Evolutionary conservation across 2,329 filamentous ascomycete genomes (phyloP), one percentile per base, ranked within the genome.

Genomic region (Sclerotinia nivalis): DNA sequence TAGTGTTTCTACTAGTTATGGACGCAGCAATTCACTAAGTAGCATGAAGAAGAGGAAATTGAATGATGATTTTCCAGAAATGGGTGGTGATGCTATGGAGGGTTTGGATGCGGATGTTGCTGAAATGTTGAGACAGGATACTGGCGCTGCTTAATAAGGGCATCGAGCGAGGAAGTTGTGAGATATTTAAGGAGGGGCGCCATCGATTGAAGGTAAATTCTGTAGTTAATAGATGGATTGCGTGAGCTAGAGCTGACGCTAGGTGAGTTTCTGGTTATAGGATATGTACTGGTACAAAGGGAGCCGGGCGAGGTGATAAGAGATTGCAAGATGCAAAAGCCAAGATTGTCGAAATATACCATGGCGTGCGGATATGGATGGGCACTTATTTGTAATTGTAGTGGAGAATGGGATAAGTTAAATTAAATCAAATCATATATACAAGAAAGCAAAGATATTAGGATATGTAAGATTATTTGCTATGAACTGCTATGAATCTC

Each of bases 101-200:
- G 87, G 85, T 28, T 80, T 90, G 73, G 88, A 90, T 76, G 86
- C 84, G 10, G 87, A 89, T 77, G 84, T 90, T 61, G 85, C 85
- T 13, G 86, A 87, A 71, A 81, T 90, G 78, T 78, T 88, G 73
- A 82, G 84, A 54, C 70, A 73, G 61, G 76, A 74, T 71, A 74
- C 68, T 70, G 69, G 65, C 6, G 59, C 37, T 56, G 40, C 67
- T 56, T 67, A n/a, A 60, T 18, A 20, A 8, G 22, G 40, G 9
- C 0, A 8, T 31, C 8, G 4, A 31, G 22, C 10, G n/a, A 20
- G 8, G n/a, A 22, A 6, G 3, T 22, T 20, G 8, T 47, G 40
- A 31, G 15, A 25, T 43, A 25, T 28, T 15, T 6, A 37, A 15
- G 55, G 20, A 40, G n/a, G 20, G 55, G 6, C 3, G 31, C 12